These are phyloP conservation scores for Hyphopichia buzzinii DNA, from an alignment of 1,139 yeast species.

Conservation along the genomic window DNA sequence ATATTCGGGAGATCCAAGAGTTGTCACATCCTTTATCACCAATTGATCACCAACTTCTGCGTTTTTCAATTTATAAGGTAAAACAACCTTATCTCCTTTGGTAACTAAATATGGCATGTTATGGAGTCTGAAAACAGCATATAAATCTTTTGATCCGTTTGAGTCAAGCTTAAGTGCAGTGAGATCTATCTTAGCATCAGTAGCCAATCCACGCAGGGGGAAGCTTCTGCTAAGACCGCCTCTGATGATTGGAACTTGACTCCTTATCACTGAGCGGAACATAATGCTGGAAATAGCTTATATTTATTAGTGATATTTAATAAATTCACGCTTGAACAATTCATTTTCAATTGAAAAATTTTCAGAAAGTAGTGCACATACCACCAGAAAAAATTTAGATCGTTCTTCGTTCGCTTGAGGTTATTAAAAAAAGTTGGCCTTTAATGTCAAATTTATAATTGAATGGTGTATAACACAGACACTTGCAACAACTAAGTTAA, in stretches of 20 bases:
- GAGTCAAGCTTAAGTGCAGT: slow-evolving; percentile 64
- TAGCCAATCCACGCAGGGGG: slow-evolving; percentile 1
- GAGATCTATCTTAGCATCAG: slow-evolving; percentile 10
- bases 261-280: background rate
- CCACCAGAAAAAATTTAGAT: background rate
- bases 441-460: too few species aligned
- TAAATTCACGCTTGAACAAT: too few species aligned
- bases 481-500: too few species aligned
- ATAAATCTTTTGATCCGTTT: slow-evolving; percentile 48
- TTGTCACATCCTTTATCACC: slow-evolving; percentile 68
- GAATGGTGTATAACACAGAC: too few species aligned
- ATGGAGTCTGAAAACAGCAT: slow-evolving; percentile 81
- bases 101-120: slow-evolving; percentile 87
- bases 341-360: background rate
- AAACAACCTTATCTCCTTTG: slow-evolving; percentile 76
- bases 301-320: too few species aligned
- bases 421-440: slow-evolving; percentile 1
- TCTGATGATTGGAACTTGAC: background rate
- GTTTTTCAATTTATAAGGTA: slow-evolving; percentile 74
- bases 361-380: background rate
- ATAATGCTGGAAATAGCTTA: background rate
- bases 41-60: slow-evolving; percentile 81
- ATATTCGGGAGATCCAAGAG: slow-evolving; percentile 82
- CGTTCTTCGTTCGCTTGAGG: slow-evolving; percentile 1
- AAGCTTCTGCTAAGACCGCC: background rate